A percentile compares a stretch with the other conserved stretches of the same genome.
These are phyloP conservation scores for Trichoderma atrobrunneum DNA, from an alignment of 2,329 filamentous ascomycete genomes.

Conservation along the genomic window DNA sequence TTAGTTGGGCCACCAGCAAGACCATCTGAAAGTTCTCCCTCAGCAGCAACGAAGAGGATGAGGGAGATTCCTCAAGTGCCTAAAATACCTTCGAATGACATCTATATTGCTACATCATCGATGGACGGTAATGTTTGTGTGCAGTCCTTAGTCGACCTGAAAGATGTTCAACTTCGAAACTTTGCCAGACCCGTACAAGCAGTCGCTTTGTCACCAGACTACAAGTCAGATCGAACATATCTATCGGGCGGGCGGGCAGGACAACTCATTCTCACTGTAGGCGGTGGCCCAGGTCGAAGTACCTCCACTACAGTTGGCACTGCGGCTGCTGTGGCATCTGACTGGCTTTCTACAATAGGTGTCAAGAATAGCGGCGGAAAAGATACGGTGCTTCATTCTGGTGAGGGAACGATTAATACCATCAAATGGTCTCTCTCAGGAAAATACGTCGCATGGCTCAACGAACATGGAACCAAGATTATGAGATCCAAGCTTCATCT, in stretches of 20 bases:
- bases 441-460: slow-evolving; percentile 91
- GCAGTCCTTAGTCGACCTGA: slow-evolving; percentile 78
- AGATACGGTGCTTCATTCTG: slow-evolving; percentile 84
- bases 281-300: slow-evolving; percentile 74
- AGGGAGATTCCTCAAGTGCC: slow-evolving; percentile 59
- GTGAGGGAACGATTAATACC: slow-evolving; percentile 84
- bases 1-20: slow-evolving; percentile 32
- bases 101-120: slow-evolving; percentile 89
- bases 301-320: slow-evolving; percentile 84
- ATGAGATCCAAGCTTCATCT: slow-evolving; percentile 88
- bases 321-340: slow-evolving; percentile 78
- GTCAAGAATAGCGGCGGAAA: slow-evolving; percentile 69
- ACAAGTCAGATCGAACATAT: slow-evolving; percentile 83
- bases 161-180: slow-evolving; percentile 87
- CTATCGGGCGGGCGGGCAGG: slow-evolving; percentile 88
- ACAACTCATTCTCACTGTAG: slow-evolving; percentile 79
- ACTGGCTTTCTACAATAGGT: slow-evolving; percentile 88
- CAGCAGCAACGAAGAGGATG: slow-evolving; percentile 49
- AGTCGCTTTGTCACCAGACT: slow-evolving; percentile 92
- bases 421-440: slow-evolving; percentile 95
- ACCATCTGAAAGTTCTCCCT: slow-evolving; percentile 42
- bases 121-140: slow-evolving; percentile 96
- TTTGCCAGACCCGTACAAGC: slow-evolving; percentile 91
- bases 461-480: slow-evolving; percentile 96
- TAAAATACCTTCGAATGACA: slow-evolving; percentile 79